These are phyloP conservation scores for Aspergillus sp. DNA, from an alignment of 2,329 filamentous ascomycete species.

Conservation along the genomic window DNA sequence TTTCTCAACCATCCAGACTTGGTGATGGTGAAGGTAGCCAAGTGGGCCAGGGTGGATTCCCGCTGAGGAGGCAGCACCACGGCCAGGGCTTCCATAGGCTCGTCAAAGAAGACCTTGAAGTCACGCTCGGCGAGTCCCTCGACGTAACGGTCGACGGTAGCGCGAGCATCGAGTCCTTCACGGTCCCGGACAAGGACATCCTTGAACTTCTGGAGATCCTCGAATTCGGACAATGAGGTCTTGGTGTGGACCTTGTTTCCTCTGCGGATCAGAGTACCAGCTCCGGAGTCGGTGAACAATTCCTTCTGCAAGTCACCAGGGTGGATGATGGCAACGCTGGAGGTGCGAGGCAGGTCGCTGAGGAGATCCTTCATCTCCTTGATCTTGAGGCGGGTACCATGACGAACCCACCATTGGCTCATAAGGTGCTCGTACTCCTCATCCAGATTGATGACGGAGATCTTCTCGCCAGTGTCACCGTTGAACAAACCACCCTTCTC, in stretches of 20 bases:
- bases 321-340: conserved; percentile 95
- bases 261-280: conserved; percentile 84
- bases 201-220: conserved; percentile 72
- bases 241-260: conserved; percentile 83
- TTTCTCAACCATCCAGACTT: conserved; percentile 94
- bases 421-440: conserved; percentile 93
- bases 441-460: conserved; percentile 94
- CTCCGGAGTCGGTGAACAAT: conserved; percentile 91
- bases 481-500: conserved; percentile 97
- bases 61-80: conserved; percentile 74
- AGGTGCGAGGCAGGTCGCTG: conserved; percentile 81
- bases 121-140: conserved; percentile 69
- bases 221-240: conserved; percentile 67
- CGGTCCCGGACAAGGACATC: conserved; percentile 75
- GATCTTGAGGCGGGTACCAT: conserved; percentile 94
- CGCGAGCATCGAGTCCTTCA: conserved; percentile 73
- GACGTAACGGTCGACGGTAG: conserved; percentile 82
- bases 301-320: conserved; percentile 94
- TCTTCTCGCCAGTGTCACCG: conserved; percentile 88
- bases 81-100: conserved; percentile 85
- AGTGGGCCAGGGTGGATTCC: conserved; percentile 66
- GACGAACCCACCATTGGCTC: conserved; percentile 90
- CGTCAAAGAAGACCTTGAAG: conserved; percentile 93
- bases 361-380: conserved; percentile 94
- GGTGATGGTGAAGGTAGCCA: conserved; percentile 87